Conservation (phyloP, 257 asterid species). For the Verbascum thapsus region DNA sequence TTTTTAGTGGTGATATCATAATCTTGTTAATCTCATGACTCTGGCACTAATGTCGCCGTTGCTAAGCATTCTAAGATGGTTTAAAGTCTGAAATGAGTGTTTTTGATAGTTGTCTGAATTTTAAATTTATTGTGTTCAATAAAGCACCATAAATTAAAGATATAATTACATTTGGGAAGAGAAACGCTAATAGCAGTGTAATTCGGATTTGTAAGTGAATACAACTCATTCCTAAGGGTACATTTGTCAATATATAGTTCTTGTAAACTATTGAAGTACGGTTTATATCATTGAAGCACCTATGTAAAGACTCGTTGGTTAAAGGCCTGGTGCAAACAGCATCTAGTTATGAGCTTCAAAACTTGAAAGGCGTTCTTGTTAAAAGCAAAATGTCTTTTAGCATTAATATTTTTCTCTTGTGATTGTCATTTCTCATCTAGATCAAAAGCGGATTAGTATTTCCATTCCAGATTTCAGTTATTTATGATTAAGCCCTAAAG, state of each 20-base stretch:
- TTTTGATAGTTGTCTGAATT: too few relatives aligned
- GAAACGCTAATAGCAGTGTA: conserved; percentile 10
- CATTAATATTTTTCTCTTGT: background rate
- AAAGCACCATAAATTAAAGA: conserved; percentile 12
- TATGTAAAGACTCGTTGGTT: background rate
- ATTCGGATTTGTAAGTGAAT: conserved; percentile 13
- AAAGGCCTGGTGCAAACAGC: background rate
- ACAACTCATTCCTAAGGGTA: background rate
- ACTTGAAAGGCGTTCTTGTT: background rate
- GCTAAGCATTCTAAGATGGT: too few relatives aligned
- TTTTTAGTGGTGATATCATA: too few relatives aligned
- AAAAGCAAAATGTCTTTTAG: conserved; percentile 1
- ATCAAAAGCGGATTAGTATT: background rate
- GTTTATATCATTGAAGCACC: conserved; percentile 2
- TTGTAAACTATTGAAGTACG: background rate
- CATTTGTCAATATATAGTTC: conserved; percentile 5
- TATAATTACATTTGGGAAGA: conserved; percentile 1
- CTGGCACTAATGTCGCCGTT: too few relatives aligned
- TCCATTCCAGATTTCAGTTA: background rate
- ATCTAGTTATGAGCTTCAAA: conserved; percentile 8
- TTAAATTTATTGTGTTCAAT: conserved; percentile 3
- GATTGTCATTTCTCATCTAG: background rate
- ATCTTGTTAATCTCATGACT: too few relatives aligned
- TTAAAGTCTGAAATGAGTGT: too few relatives aligned
- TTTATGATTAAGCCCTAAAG: background rate